Base-by-base conservation (phyloP, 331 rosid species). In the Malus hybrid region DNA sequence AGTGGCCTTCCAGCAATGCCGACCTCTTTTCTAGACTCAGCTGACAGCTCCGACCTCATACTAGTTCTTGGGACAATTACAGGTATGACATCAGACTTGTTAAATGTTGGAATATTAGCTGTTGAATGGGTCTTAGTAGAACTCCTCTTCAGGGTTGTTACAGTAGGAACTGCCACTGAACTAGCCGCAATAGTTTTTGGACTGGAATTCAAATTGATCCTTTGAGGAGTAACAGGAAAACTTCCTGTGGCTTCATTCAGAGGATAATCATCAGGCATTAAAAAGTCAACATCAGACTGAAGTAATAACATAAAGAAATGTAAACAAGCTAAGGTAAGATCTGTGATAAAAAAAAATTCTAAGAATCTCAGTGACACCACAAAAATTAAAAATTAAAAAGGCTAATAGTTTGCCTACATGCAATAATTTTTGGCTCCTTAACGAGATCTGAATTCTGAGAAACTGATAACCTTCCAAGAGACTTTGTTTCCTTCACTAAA, bases 211-310 rank as follows among this genome's bases (percentile, higher is more conserved):
- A 81, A 72, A 84, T 68, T 85, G 73, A 84, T 79, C 88, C 86
- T 88, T 81, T 90, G 99, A 71, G 97, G 99, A 85, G 99, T 89
- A 83, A 86, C 81, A 79, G 97, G 97, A 83, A 84, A 82, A 90
- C 81, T 87, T 83, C 97, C 99, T 72, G 91, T 72, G 85, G 97
- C 99, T 95, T 92, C 87, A 90, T 67, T 65, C 87, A 84, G 67
- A 22, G 78, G 39, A 79, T 39, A 81, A 75, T 70, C 14, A 42
- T 39, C 80, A 71, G 64, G 36, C 76, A 86, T 83, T 74, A 81
- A 83, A 33, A 71, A 84, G 77, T 56, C 36, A 77, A 44, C 70
- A 81, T 57, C 70, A 78, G 82, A n/a, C 8, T 36, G 42, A 75
- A 63, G 8, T 30, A 28, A 56, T 15, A 61, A 48, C 30, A 48